A percentile compares a stretch with the other conserved stretches of the same genome.
These are phyloP conservation scores for Leptosphaerulina australis DNA, from an alignment of 2,329 filamentous ascomycete species.

Conservation along the genomic window DNA sequence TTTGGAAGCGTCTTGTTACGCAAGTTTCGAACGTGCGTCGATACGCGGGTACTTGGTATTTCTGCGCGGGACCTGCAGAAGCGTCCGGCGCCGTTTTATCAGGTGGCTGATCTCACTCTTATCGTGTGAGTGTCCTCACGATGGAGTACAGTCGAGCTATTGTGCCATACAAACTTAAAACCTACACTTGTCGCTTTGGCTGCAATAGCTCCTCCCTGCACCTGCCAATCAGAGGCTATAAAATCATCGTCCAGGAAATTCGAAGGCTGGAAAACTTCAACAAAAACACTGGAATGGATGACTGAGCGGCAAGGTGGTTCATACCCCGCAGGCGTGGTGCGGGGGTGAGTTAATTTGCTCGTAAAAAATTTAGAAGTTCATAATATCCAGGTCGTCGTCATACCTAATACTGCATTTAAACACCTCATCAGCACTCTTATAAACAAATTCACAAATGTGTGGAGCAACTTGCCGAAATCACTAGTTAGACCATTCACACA, in stretches of 20 bases:
- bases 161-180: conserved; percentile 9
- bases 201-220: background rate
- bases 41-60: conserved; percentile 23
- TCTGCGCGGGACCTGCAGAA: conserved; percentile 33
- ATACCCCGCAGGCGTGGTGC: conserved; percentile 1
- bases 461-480: too few species aligned
- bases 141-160: conserved; percentile 8
- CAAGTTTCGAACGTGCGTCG: conserved; percentile 2
- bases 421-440: background rate
- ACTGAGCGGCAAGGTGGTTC: background rate
- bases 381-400: background rate
- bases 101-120: conserved; percentile 14
- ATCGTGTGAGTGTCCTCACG: conserved; percentile 6
- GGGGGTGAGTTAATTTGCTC: background rate
- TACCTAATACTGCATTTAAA: background rate
- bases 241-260: background rate
- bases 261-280: too few species aligned
- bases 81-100: conserved; percentile 25
- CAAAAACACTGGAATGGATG: too few species aligned
- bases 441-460: background rate
- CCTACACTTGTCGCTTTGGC: conserved; percentile 1
- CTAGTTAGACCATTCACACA: too few species aligned
- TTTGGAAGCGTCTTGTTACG: background rate
- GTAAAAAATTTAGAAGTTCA: background rate
- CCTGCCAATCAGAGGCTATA: conserved; percentile 3